Conservation (phyloP, 345 rosid genomes). For the Salix arbutifolia region DNA sequence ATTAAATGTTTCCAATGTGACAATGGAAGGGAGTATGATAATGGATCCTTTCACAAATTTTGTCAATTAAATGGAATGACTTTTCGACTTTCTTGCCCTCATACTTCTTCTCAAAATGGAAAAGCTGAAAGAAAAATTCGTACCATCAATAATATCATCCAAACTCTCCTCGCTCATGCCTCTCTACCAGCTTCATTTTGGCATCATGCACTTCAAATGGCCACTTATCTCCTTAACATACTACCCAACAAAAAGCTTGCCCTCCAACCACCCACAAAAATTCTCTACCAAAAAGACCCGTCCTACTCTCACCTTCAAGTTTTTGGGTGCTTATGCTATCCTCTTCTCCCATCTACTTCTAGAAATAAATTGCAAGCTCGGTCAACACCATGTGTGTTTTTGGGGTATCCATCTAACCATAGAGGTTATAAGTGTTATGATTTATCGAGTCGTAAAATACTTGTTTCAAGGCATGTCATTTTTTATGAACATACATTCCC, state of each 20-base stretch:
- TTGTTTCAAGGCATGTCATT: too few relatives aligned
- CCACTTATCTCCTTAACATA: background rate
- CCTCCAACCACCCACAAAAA: too few relatives aligned
- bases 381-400: too few relatives aligned
- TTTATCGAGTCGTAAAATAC: too few relatives aligned
- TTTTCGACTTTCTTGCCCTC: slow-evolving; percentile 8
- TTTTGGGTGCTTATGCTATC: too few relatives aligned
- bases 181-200: background rate
- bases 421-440: too few relatives aligned
- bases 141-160: background rate
- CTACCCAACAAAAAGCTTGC: background rate
- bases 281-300: too few relatives aligned
- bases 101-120: slow-evolving; percentile 7
- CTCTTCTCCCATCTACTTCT: too few relatives aligned
- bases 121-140: background rate
- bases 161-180: background rate
- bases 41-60: background rate
- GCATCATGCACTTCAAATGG: background rate
- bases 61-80: background rate
- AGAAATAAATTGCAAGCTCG: too few relatives aligned
- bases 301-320: too few relatives aligned
- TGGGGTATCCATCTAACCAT: too few relatives aligned
- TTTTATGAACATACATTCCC: too few relatives aligned
- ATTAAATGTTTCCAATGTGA: background rate
- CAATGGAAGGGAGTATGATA: background rate